These are phyloP conservation scores for Fusarium sp. DNA, from an alignment of 2,329 filamentous ascomycete species.

Conservation along the genomic window DNA sequence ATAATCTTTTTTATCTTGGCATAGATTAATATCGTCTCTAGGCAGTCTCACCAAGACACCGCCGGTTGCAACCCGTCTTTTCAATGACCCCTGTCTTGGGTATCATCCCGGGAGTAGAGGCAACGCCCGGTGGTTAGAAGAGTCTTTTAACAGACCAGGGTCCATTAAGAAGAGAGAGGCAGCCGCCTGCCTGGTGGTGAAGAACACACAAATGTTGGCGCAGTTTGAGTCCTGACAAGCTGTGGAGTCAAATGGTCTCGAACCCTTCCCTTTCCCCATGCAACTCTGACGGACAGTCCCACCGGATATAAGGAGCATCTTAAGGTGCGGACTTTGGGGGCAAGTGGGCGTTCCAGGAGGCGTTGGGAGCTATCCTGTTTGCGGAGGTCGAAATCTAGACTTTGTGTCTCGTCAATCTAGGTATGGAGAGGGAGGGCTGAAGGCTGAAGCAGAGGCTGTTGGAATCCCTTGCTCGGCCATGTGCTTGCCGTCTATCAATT, in stretches of 20 bases:
- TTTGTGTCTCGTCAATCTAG: neutral
- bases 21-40: neutral
- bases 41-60: neutral
- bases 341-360: neutral
- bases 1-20: neutral
- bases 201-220: neutral
- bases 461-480: neutral
- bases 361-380: neutral
- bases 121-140: neutral
- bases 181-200: neutral
- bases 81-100: neutral
- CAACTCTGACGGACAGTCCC: slow-evolving; percentile 1
- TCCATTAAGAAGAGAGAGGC: neutral
- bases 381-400: neutral
- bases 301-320: slow-evolving; percentile 12
- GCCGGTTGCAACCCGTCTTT: neutral
- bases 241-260: neutral
- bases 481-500: neutral
- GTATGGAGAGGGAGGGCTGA: neutral
- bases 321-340: neutral
- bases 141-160: neutral
- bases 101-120: neutral
- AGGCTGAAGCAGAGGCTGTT: neutral
- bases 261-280: neutral
- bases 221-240: neutral